phyloP scores from a whole-genome alignment of 2,329 filamentous ascomycete species.

The Xylaria sp. region DNA sequence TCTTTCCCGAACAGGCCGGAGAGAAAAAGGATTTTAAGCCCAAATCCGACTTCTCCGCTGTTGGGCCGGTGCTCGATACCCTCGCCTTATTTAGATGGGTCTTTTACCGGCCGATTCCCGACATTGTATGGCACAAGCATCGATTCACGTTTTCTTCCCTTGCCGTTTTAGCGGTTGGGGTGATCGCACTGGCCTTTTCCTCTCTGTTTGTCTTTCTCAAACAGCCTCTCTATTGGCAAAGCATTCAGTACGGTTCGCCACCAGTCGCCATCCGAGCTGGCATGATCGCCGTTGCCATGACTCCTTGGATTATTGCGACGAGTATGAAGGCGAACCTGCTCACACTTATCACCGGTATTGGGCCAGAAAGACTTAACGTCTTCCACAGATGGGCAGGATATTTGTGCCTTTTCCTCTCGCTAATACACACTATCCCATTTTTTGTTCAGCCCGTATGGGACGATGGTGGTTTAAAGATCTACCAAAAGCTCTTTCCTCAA shows the following conservation, averaged over 20 bases:
- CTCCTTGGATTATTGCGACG: slow-evolving; percentile 90
- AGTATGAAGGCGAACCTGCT: slow-evolving; percentile 93
- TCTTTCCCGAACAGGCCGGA: slow-evolving; percentile 75
- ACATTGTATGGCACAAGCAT: slow-evolving; percentile 73
- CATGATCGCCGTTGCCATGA: slow-evolving; percentile 91
- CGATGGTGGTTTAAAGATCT: slow-evolving; percentile 76
- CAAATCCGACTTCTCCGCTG: slow-evolving; percentile 79
- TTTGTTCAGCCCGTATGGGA: slow-evolving; percentile 90
- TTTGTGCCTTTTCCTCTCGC: slow-evolving; percentile 80
- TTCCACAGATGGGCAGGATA: slow-evolving; percentile 93
- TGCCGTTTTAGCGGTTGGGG: slow-evolving; percentile 74
- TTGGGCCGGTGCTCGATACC: slow-evolving; percentile 78
- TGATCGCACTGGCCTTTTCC: slow-evolving; percentile 76
- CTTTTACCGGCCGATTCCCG: slow-evolving; percentile 87
- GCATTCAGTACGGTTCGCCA: slow-evolving; percentile 86
- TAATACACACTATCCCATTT: slow-evolving; percentile 89
- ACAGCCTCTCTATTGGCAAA: slow-evolving; percentile 88
- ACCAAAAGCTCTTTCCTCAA: slow-evolving; percentile 73
- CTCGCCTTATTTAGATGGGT: slow-evolving; percentile 87
- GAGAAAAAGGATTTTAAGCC: slow-evolving; percentile 67
- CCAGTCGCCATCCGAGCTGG: slow-evolving; percentile 87
- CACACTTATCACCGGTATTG: slow-evolving; percentile 85
- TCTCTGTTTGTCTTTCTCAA: slow-evolving; percentile 86
- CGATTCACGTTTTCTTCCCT: slow-evolving; percentile 84
- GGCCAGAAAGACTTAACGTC: slow-evolving; percentile 91